Conservation (phyloP, 2,329 filamentous ascomycete species). For the Biscogniauxia sp. region DNA sequence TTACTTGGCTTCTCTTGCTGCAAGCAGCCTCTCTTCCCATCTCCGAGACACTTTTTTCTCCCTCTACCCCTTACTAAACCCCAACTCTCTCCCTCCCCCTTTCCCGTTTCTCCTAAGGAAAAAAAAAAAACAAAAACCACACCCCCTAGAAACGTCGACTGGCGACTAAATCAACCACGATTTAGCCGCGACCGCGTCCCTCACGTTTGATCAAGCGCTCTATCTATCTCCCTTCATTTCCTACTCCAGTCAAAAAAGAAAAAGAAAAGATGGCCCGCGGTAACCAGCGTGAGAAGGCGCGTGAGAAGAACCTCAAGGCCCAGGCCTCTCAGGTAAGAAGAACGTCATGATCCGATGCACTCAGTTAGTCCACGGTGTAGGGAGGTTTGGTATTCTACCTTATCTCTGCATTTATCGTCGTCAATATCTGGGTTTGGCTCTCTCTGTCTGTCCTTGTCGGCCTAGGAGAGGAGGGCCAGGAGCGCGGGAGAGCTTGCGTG, state of each 20-base stretch:
- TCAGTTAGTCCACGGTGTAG: conserved; percentile 2
- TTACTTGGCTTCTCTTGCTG: not conserved
- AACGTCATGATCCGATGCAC: conserved; percentile 5
- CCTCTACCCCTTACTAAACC: conserved; percentile 2
- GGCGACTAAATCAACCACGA: conserved; percentile 2
- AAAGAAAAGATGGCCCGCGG: conserved; percentile 73
- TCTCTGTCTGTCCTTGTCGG: not conserved
- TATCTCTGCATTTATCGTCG: not conserved
- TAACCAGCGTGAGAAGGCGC: conserved; percentile 92
- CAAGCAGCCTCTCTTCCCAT: not conserved
- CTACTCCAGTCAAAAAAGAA: conserved; percentile 8
- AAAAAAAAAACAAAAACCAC: too few relatives aligned
- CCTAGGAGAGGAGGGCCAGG: not conserved
- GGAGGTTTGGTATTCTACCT: not conserved
- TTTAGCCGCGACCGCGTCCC: conserved; percentile 16
- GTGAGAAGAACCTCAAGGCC: conserved; percentile 82
- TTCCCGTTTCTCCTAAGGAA: too few relatives aligned
- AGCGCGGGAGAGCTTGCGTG: not conserved
- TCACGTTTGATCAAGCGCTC: conserved; percentile 31
- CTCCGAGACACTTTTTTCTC: not conserved
- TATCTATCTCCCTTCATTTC: conserved; percentile 3
- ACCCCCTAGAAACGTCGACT: conserved; percentile 6
- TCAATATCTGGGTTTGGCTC: not conserved
- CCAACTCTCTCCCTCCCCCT: conserved; percentile 6
- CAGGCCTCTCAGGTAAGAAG: conserved; percentile 55